Conservation (phyloP, 148 eudicot genomes). For the Rhododendron simsii region DNA sequence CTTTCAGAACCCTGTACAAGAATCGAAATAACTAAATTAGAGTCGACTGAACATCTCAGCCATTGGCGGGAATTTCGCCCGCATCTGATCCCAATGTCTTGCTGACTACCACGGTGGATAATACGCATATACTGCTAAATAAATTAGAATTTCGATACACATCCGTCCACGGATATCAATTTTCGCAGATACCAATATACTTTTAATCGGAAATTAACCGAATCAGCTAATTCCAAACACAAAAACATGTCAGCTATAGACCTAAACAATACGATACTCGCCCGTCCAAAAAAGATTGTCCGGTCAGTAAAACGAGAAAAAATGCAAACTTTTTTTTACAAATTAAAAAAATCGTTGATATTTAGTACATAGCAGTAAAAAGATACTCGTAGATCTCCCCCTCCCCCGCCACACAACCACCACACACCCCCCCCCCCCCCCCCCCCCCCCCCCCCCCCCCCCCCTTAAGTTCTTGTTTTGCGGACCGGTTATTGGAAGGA, state of each 20-base stretch:
- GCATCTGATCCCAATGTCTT: not conserved
- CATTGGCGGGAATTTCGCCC: no score
- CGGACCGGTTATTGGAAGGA: not conserved
- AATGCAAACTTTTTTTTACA: no score
- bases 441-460: no score
- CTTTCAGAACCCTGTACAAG: slow-evolving; percentile 37
- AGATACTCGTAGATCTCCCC: no score
- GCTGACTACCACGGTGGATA: not conserved
- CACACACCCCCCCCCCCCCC: no score
- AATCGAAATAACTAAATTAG: not conserved
- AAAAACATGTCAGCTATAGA: not conserved
- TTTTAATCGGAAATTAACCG: not conserved
- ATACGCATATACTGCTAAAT: no score
- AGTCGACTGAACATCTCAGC: no score
- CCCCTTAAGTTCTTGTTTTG: no score
- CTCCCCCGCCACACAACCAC: no score
- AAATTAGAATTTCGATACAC: no score
- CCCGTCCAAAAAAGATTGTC: not conserved
- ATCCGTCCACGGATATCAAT: not conserved
- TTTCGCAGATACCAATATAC: not conserved
- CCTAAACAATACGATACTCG: not conserved
- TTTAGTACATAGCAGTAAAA: not conserved
- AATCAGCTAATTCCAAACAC: not conserved
- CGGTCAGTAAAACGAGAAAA: no score
- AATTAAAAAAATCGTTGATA: not conserved